Conservation (phyloP, 169 alveolate genomes). For the Fabrea salina region DNA sequence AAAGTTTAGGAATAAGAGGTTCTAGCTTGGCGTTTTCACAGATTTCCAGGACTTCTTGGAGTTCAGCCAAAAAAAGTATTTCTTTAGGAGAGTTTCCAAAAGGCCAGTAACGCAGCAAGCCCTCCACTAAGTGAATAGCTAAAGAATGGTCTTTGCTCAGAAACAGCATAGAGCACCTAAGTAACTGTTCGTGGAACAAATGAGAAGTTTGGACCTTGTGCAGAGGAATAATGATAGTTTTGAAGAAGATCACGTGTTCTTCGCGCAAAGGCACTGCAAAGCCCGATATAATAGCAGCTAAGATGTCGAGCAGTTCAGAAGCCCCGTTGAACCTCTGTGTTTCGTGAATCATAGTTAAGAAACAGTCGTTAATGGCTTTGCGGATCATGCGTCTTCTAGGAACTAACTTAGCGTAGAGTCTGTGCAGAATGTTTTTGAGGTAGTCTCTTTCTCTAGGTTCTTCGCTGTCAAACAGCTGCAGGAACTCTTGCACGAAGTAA, state of each 20-base stretch:
- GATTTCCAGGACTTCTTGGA: constrained; percentile 14
- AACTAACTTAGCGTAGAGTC: constrained; percentile 91
- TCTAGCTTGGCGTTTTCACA: constrained; percentile 11
- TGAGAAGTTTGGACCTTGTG: constrained; percentile 93
- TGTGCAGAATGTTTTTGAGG: constrained; percentile 92
- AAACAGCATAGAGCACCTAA: constrained; percentile 94
- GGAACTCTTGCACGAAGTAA: constrained; percentile 68
- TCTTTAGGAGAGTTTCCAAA: constrained; percentile 87
- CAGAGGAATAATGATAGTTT: constrained; percentile 93
- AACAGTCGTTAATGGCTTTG: constrained; percentile 93
- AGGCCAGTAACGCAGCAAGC: constrained; percentile 97
- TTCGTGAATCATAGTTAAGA: constrained; percentile 91
- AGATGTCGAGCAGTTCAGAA: constrained; percentile 93
- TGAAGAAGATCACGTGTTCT: constrained; percentile 95
- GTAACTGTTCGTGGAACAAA: constrained; percentile 92
- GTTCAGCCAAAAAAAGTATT: constrained; percentile 33
- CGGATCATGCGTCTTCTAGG: constrained; percentile 92
- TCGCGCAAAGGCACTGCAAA: constrained; percentile 97
- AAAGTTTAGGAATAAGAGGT: constrained; percentile 62
- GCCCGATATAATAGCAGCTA: constrained; percentile 94
- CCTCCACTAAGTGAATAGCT: constrained; percentile 90
- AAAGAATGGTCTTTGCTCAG: constrained; percentile 94
- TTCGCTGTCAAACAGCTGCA: constrained; percentile 90
- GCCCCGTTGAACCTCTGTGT: constrained; percentile 94
- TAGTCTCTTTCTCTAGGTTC: constrained; percentile 96